These are phyloP conservation scores for Vigna radiata DNA, from an alignment of 306 rosid species.

Conservation along the genomic window DNA sequence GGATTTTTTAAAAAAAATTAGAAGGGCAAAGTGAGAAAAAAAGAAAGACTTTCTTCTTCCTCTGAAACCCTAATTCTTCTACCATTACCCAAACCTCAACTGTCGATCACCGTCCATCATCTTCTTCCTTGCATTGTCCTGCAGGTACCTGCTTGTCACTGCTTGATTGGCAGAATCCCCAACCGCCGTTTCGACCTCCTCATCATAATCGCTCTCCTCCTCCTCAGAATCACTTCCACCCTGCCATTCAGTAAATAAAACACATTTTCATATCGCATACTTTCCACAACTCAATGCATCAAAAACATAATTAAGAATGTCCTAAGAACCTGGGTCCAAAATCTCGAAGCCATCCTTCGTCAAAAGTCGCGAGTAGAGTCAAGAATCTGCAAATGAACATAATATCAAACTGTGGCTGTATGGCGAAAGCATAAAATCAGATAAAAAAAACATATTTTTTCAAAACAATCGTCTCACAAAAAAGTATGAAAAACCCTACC, in stretches of 20 bases:
- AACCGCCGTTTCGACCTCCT: conserved; percentile 49
- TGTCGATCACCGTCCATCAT: too few relatives aligned
- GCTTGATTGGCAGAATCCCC: conserved; percentile 50
- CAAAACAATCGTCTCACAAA: not conserved
- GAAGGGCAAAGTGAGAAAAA: too few relatives aligned
- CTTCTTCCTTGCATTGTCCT: conserved; percentile 51
- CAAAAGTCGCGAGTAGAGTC: not conserved
- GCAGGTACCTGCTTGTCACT: conserved; percentile 51
- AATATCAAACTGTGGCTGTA: not conserved
- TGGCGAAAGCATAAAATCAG: not conserved
- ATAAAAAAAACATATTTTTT: not conserved
- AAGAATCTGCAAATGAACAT: conserved; percentile 26
- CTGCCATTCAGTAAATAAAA: conserved; percentile 47
- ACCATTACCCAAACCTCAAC: too few relatives aligned
- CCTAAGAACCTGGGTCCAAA: conserved; percentile 58
- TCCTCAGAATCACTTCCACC: conserved; percentile 82
- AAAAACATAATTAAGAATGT: not conserved
- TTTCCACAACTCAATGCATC: not conserved
- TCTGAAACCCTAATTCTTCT: too few relatives aligned
- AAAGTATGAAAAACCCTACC: not conserved
- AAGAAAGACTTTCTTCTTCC: too few relatives aligned
- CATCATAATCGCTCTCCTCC: conserved; percentile 71
- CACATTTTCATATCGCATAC: not conserved
- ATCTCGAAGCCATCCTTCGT: conserved; percentile 49
- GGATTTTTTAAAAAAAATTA: too few relatives aligned